Evolutionary conservation across 1,284 basidiomycete species (phyloP).

Genomic region (Acaromyces ingoldii): DNA sequence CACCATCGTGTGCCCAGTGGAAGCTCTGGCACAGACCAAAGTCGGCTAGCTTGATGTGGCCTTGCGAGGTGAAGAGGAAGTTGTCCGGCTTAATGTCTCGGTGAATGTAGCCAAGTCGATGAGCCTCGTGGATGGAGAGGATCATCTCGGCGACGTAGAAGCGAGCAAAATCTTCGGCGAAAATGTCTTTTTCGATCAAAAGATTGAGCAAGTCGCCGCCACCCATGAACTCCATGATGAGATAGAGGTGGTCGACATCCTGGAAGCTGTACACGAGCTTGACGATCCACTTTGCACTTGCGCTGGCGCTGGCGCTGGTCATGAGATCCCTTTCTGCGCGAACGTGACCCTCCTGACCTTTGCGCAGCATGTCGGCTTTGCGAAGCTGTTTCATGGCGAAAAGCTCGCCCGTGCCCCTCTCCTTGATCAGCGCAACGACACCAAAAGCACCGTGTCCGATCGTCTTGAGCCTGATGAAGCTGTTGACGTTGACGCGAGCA

Average conservation of each 20-base stretch:
- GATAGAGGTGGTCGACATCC: slow-evolving; percentile 74
- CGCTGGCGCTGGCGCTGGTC: slow-evolving; percentile 59
- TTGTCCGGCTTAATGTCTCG: slow-evolving; percentile 96
- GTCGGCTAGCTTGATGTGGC: slow-evolving; percentile 90
- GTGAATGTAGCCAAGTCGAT: slow-evolving; percentile 91
- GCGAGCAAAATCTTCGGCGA: slow-evolving; percentile 84
- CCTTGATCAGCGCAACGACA: slow-evolving; percentile 84
- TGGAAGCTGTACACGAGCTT: slow-evolving; percentile 72
- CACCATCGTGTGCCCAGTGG: slow-evolving; percentile 49
- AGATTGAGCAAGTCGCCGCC: slow-evolving; percentile 93
- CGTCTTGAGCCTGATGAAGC: slow-evolving; percentile 84
- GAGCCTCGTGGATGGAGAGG: slow-evolving; percentile 88
- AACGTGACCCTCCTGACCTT: slow-evolving; percentile 95
- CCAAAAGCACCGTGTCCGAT: slow-evolving; percentile 98
- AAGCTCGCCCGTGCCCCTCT: slow-evolving; percentile 70
- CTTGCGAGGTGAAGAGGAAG: slow-evolving; percentile 85
- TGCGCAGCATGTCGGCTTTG: slow-evolving; percentile 92
- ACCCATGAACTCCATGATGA: slow-evolving; percentile 84
- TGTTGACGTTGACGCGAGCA: slow-evolving; percentile 72
- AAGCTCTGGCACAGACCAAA: slow-evolving; percentile 69
- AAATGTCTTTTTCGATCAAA: slow-evolving; percentile 86
- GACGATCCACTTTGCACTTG: slow-evolving; percentile 69
- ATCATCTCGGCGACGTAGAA: slow-evolving; percentile 99
- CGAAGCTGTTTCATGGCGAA: slow-evolving; percentile 96
- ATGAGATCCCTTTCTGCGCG: slow-evolving; percentile 83